These are phyloP conservation scores for Leishmania lainsoni DNA, from an alignment of 208 protist species.

Conservation along the genomic window DNA sequence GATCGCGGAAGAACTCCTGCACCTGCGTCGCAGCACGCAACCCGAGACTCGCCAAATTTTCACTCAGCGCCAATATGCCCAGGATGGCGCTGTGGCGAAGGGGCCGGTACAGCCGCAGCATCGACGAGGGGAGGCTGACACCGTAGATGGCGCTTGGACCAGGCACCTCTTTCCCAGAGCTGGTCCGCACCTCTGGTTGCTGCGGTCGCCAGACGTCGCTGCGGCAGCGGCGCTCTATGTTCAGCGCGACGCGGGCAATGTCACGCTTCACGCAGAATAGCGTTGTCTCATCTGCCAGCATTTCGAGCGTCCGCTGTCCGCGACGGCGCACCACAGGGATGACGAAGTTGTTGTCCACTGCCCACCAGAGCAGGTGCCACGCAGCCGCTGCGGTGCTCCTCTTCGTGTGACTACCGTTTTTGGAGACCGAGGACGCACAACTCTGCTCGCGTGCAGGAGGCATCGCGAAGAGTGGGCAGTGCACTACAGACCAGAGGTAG, in stretches of 20 bases:
- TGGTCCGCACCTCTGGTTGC: neutral
- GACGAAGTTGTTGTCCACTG: constrained; percentile 30
- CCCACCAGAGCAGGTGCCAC: constrained; percentile 44
- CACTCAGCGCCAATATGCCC: constrained; percentile 33
- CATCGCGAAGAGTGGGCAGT: neutral
- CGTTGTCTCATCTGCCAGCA: constrained; percentile 37
- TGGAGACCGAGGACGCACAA: neutral
- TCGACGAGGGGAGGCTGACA: constrained; percentile 3
- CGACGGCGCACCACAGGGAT: constrained; percentile 26
- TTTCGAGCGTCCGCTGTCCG: constrained; percentile 25
- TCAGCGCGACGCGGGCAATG: constrained; percentile 24
- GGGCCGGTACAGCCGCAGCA: constrained; percentile 17
- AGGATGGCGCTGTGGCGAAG: constrained; percentile 6
- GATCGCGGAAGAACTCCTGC: constrained; percentile 37
- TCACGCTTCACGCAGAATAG: constrained; percentile 35
- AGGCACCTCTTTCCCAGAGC: neutral
- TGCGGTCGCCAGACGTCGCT: constrained; percentile 22
- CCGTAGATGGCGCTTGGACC: constrained; percentile 27
- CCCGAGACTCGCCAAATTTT: constrained; percentile 45
- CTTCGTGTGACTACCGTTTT: neutral
- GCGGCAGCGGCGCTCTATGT: constrained; percentile 25
- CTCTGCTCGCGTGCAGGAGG: neutral
- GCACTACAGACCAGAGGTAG: constrained; percentile 6
- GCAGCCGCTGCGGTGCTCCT: constrained; percentile 1
- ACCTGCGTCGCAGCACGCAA: constrained; percentile 37